Conservation (phyloP, 1,284 basidiomycete species). For the Puccinia sorghi region DNA sequence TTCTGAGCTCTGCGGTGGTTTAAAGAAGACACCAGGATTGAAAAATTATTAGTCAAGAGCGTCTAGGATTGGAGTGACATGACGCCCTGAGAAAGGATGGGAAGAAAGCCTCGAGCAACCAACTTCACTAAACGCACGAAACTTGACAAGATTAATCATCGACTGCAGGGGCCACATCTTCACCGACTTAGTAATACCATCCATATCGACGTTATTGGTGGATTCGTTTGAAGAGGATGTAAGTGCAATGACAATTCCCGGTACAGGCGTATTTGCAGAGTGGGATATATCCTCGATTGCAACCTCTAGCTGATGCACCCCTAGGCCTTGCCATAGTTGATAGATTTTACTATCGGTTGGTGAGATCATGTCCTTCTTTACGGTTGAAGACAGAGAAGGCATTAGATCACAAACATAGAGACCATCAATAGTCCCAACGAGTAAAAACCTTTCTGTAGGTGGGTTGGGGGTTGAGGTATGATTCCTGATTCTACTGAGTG, state of each 20-base stretch:
- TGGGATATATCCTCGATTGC: slow-evolving; percentile 20
- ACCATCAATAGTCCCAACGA: slow-evolving; percentile 40
- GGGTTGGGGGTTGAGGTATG: not conserved
- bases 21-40: not conserved
- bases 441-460: slow-evolving; percentile 35
- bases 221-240: slow-evolving; percentile 35
- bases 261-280: not conserved
- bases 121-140: slow-evolving; percentile 45
- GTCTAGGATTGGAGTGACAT: not conserved
- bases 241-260: slow-evolving; percentile 42
- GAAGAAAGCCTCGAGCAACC: not conserved
- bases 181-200: slow-evolving; percentile 31
- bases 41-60: not conserved
- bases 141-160: slow-evolving; percentile 47
- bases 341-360: slow-evolving; percentile 40
- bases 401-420: slow-evolving; percentile 44
- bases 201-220: not conserved
- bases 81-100: not conserved
- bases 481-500: slow-evolving; percentile 7
- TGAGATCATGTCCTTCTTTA: slow-evolving; percentile 37
- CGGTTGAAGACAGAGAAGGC: slow-evolving; percentile 30
- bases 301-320: slow-evolving; percentile 41
- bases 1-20: slow-evolving; percentile 26
- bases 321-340: slow-evolving; percentile 42
- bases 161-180: slow-evolving; percentile 45